A percentile compares a stretch with the other conserved stretches of the same genome.
Evolutionary conservation across 768 basidiomycete species (phyloP).

Genomic region (Dacryopinax spathularia): DNA sequence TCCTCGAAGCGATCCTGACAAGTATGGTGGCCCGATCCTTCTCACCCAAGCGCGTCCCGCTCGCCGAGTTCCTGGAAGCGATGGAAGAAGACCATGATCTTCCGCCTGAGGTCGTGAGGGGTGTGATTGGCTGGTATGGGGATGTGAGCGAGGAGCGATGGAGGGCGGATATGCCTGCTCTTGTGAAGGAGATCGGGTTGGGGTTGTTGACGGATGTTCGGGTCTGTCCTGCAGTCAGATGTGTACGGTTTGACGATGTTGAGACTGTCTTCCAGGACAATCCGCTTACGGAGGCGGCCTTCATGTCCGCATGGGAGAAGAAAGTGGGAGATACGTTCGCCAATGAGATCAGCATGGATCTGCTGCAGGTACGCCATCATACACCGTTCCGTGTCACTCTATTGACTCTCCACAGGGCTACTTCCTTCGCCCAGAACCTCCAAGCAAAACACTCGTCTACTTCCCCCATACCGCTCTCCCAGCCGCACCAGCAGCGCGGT

Average conservation of each 20-base stretch:
- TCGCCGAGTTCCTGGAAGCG: slow-evolving; percentile 34
- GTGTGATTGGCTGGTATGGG: slow-evolving; percentile 79
- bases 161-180: slow-evolving; percentile 45
- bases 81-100: slow-evolving; percentile 66
- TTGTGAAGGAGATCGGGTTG: slow-evolving; percentile 64
- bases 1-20: slow-evolving; percentile 65
- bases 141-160: slow-evolving; percentile 38
- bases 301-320: slow-evolving; percentile 54
- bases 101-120: slow-evolving; percentile 40
- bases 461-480: slow-evolving; percentile 67
- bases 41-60: slow-evolving; percentile 39
- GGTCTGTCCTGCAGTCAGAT: slow-evolving; percentile 24
- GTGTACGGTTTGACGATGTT: neutral
- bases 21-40: slow-evolving; percentile 50
- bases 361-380: slow-evolving; percentile 54
- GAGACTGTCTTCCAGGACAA: slow-evolving; percentile 34
- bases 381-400: neutral
- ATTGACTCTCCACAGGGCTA: neutral
- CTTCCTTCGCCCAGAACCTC: neutral
- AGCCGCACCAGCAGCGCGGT: slow-evolving; percentile 61
- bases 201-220: slow-evolving; percentile 51
- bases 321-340: slow-evolving; percentile 70
- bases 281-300: slow-evolving; percentile 38
- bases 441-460: slow-evolving; percentile 72
- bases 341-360: slow-evolving; percentile 39